A percentile compares a stretch with the other conserved stretches of the same genome.
These are phyloP conservation scores for Aspergillus leporis DNA, from an alignment of 495 filamentous ascomycete species.

Conservation along the genomic window DNA sequence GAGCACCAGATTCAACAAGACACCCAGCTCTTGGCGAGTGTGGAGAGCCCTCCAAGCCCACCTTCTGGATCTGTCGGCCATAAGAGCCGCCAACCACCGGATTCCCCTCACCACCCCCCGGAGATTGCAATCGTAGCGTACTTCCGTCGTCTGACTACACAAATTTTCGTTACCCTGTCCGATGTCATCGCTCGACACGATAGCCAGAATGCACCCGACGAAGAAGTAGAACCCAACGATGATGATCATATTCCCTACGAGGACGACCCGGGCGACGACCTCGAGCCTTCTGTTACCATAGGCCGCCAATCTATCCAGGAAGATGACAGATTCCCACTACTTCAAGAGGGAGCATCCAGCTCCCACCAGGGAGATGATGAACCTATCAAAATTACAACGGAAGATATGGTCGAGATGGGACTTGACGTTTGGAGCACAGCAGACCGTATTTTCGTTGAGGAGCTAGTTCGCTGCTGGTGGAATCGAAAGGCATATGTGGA, in stretches of 20 bases:
- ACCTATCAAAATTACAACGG: conserved; percentile 59
- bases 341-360: conserved; percentile 27
- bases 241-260: conserved; percentile 8
- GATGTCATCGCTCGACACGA: conserved; percentile 55
- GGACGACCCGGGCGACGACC: conserved; percentile 20
- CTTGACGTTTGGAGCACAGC: conserved; percentile 82
- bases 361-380: conserved; percentile 19
- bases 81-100: conserved; percentile 41
- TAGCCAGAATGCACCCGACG: conserved; percentile 57
- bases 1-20: conserved; percentile 47
- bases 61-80: conserved; percentile 38
- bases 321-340: conserved; percentile 30
- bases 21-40: conserved; percentile 40
- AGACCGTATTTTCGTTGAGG: conserved; percentile 72
- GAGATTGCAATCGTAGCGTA: conserved; percentile 86
- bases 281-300: conserved; percentile 25
- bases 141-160: conserved; percentile 82
- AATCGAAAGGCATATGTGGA: conserved; percentile 66
- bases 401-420: conserved; percentile 77
- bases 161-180: conserved; percentile 67
- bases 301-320: conserved; percentile 32
- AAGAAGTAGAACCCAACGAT: conserved; percentile 20
- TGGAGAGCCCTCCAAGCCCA: conserved; percentile 39
- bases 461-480: conserved; percentile 71
- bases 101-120: conserved; percentile 36